Evolutionary conservation across 148 eudicot species (phyloP).

Genomic region (Amaranthus cruentus): DNA sequence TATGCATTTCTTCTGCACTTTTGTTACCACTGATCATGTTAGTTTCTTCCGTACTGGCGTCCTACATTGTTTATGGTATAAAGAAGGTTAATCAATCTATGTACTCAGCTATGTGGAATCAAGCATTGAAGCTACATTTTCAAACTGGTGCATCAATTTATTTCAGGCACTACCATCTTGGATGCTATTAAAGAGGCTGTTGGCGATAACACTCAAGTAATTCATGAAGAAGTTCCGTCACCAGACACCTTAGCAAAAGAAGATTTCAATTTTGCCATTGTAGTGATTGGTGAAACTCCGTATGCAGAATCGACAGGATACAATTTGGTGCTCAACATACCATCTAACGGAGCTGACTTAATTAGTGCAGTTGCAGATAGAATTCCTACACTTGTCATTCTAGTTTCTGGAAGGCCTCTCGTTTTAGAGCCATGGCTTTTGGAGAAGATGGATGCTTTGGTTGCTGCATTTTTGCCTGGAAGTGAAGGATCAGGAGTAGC

Average conservation of each 20-base stretch:
- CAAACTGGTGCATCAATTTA: slow-evolving; percentile 9
- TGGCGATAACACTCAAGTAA: slow-evolving; percentile 53
- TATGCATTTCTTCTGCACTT: slow-evolving; percentile 27
- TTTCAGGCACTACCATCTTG: slow-evolving; percentile 78
- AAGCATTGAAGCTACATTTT: background rate
- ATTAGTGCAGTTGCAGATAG: slow-evolving; percentile 51
- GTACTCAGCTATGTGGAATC: background rate
- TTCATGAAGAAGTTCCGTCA: slow-evolving; percentile 61
- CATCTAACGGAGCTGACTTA: slow-evolving; percentile 57
- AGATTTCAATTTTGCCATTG: slow-evolving; percentile 67
- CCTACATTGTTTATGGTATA: too few species aligned
- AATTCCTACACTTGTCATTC: slow-evolving; percentile 69
- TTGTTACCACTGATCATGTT: too few species aligned
- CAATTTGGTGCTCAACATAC: slow-evolving; percentile 56
- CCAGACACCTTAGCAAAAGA: slow-evolving; percentile 48
- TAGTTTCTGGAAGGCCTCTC: slow-evolving; percentile 87
- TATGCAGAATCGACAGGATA: slow-evolving; percentile 80
- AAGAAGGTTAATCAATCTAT: background rate
- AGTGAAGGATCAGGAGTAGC: slow-evolving; percentile 81
- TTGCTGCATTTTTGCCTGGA: slow-evolving; percentile 96
- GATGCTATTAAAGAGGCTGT: slow-evolving; percentile 62
- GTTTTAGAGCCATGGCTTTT: slow-evolving; percentile 58
- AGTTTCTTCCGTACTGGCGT: too few species aligned
- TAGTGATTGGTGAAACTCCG: slow-evolving; percentile 85
- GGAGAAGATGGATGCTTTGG: slow-evolving; percentile 66